Conservation (phyloP, 2,329 filamentous ascomycete genomes). For the Calonectria multiphialidica region DNA sequence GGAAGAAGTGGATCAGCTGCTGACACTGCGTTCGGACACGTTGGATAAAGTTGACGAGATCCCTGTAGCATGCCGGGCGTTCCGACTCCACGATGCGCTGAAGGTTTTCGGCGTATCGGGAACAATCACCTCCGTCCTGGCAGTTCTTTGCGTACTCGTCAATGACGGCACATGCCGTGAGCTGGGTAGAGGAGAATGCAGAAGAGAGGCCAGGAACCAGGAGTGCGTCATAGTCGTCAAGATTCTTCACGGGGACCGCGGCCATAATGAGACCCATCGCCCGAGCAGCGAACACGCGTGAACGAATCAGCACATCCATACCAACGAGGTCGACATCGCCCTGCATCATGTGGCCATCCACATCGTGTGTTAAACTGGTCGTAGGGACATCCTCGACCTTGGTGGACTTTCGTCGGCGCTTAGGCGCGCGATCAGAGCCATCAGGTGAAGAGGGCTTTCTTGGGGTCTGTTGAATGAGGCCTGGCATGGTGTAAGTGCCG, state of each 20-base stretch:
- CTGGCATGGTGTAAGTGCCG: conserved; percentile 75
- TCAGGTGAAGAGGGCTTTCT: conserved; percentile 65
- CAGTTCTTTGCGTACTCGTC: conserved; percentile 86
- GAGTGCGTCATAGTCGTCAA: conserved; percentile 73
- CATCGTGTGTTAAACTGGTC: conserved; percentile 84
- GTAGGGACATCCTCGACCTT: conserved; percentile 79
- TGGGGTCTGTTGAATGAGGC: conserved; percentile 56
- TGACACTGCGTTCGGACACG: conserved; percentile 92
- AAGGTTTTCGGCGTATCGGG: conserved; percentile 73
- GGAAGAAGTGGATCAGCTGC: conserved; percentile 90
- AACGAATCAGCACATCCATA: conserved; percentile 87
- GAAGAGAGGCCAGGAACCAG: conserved; percentile 78
- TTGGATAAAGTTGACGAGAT: conserved; percentile 90
- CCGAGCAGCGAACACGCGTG: conserved; percentile 86
- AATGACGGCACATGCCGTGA: conserved; percentile 84
- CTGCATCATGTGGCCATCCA: conserved; percentile 97
- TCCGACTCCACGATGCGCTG: conserved; percentile 84
- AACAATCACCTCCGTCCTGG: conserved; percentile 52
- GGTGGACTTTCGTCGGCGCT: conserved; percentile 86
- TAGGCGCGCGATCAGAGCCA: conserved; percentile 72
- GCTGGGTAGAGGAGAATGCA: conserved; percentile 85
- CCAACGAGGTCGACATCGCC: conserved; percentile 96
- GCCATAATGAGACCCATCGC: conserved; percentile 90
- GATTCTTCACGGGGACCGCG: conserved; percentile 73
- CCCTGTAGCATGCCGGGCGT: conserved; percentile 85